Evolutionary conservation across 805 yeast genomes (phyloP).

Genomic region (Torulaspora gathmanii): DNA sequence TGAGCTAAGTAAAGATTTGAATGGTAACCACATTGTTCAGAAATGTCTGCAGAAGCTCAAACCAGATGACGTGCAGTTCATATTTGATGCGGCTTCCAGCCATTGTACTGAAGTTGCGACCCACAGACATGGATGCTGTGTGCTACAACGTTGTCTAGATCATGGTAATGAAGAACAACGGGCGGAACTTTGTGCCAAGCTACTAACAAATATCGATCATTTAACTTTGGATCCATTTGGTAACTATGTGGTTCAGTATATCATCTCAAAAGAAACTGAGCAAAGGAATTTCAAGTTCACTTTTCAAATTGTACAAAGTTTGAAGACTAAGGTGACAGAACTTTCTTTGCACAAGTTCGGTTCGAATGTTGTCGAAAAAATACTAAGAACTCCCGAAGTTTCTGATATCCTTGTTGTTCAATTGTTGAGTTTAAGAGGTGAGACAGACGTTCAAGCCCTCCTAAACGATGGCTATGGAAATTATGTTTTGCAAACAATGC

Average conservation of each 20-base stretch:
- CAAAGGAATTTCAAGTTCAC: slow-evolving; percentile 32
- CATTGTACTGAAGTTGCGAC: slow-evolving; percentile 81
- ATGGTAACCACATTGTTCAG: slow-evolving; percentile 96
- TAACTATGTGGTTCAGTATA: slow-evolving; percentile 94
- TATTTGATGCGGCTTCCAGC: slow-evolving; percentile 75
- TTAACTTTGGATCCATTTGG: slow-evolving; percentile 92
- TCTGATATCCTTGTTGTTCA: slow-evolving; percentile 49
- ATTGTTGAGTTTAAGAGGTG: slow-evolving; percentile 37
- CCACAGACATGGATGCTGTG: slow-evolving; percentile 97
- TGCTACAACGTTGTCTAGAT: slow-evolving; percentile 89
- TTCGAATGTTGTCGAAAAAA: slow-evolving; percentile 90
- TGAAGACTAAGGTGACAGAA: slow-evolving; percentile 35
- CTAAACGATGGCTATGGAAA: slow-evolving; percentile 91
- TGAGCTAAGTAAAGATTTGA: slow-evolving; percentile 75
- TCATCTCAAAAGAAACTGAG: slow-evolving; percentile 46
- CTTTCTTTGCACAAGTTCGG: slow-evolving; percentile 86
- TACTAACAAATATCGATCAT: slow-evolving; percentile 62
- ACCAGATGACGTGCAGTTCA: slow-evolving; percentile 73
- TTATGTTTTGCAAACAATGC: slow-evolving; percentile 88
- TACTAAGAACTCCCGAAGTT: slow-evolving; percentile 49
- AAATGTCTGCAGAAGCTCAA: slow-evolving; percentile 74
- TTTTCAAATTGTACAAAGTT: slow-evolving; percentile 32
- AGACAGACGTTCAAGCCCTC: slow-evolving; percentile 42
- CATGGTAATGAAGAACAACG: slow-evolving; percentile 74
- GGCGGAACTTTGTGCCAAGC: slow-evolving; percentile 56